Evolutionary conservation across 2,329 filamentous ascomycete genomes (phyloP), one percentile per base, ranked within the genome.

Genomic region (Paecilomyces niveus): DNA sequence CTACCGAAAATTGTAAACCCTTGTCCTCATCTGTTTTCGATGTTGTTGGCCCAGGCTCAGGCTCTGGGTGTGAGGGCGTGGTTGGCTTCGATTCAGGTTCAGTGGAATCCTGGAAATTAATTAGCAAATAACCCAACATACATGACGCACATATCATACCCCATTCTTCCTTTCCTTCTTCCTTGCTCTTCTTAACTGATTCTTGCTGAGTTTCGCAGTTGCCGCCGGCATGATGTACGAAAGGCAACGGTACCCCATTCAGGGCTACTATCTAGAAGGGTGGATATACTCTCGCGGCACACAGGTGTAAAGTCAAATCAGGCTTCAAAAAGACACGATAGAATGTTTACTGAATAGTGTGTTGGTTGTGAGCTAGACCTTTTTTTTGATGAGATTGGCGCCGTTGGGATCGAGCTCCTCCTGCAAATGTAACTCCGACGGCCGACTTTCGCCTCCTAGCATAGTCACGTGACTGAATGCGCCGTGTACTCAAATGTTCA

Each of bases 131-230:
- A 59, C 52, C 53, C 45, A 53, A 32, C 26, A 35, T 31, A 10
- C 33, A 11, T 29, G 54, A 21, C 8, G n/a, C 39, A 10, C 39
- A 9, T 21, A 45, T 63, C 72, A 78, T 73, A 83, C 78, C 65
- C 84, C 76, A 69, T 86, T 86, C 79, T 95, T 95, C 72, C 90
- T 85, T 68, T 91, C 89, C 86, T 96, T 97, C 84, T 94, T 96
- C 81, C 93, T 92, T 54, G 91, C 89, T 74, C 93, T 87, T 74
- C 92, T 85, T 80, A 92, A 88, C 77, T 96, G 91, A 77, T 97
- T 97, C 81, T 97, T 97, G 73, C 89, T 92, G 80, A 89, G 86
- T 80, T 93, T 95, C 72, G 72, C 72, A 53, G 64, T 68, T 31
- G 64, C 59, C 10, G 68, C 58, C 54, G 65, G 58, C 65, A 67